Evolutionary conservation across 208 protist genomes (phyloP), one percentile per base, ranked within the genome.

Genomic region (Leishmania tropica): DNA sequence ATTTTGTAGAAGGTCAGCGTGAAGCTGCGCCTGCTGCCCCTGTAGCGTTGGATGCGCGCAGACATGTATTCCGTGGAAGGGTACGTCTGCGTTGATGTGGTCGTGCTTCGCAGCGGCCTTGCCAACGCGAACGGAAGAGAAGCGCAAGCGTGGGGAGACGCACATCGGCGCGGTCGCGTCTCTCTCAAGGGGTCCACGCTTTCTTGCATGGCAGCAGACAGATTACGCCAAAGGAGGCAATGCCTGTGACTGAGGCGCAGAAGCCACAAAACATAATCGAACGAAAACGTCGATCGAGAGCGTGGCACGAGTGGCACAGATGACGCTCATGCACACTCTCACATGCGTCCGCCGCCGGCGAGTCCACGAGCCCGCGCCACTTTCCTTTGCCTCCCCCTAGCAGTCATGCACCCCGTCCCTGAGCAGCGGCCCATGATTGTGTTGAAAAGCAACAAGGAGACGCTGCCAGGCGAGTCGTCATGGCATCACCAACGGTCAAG

Each of bases 121-220:
- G 64, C 45, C 37, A 70, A 64, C 28, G 8, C 19, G 58, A 64
- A 31, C 56, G 10, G 58, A 64, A 15, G 58, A 77, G 40, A 8
- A 45, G 58, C 51, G 58, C 51, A 77, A 35, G 21, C 7, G n/a
- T 75, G 58, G 10, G 10, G 19, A 15, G 58, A 28, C 24, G 58
- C 58, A 35, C 58, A 64, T 7, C 4, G 58, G 58, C 24, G 58
- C 24, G 28, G 28, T 15, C 2, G 24, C 28, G 11, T 64, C 58
- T 64, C 58, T 10, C 28, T 64, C 58, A 58, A 28, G 21, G 54
- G 8, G 24, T 10, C 54, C 54, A 8, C 54, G 54, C 21, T 75
- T 81, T 70, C 62, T 78, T 79, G 60, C 67, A 45, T 74, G 37
- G 78, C 67, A n/a, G 35, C 74, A 21, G 64, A 75, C 13, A 65